A percentile compares a stretch with the other conserved stretches of the same genome.
phyloP scores from a whole-genome alignment of 2,329 filamentous ascomycete species.

The Penicillium sp. region DNA sequence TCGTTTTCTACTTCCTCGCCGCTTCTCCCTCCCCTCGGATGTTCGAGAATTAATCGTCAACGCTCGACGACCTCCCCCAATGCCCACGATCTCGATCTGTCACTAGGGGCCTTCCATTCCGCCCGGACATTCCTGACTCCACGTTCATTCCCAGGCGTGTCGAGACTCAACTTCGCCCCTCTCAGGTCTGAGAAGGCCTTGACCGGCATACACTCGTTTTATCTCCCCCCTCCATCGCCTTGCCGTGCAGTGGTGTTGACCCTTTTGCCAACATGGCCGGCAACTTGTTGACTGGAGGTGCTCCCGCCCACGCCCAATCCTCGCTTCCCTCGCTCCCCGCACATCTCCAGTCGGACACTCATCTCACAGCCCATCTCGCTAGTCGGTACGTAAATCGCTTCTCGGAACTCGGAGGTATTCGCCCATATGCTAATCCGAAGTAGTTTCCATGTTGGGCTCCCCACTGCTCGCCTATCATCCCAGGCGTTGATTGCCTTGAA shows the following conservation, averaged over 20 bases:
- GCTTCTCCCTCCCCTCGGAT: too few relatives aligned
- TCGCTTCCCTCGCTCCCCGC: constrained; percentile 85
- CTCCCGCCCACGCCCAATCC: constrained; percentile 68
- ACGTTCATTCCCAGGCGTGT: constrained; percentile 19
- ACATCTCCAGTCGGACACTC: constrained; percentile 56
- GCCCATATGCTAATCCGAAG: constrained; percentile 48
- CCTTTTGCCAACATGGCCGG: constrained; percentile 44
- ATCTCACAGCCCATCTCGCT: constrained; percentile 51
- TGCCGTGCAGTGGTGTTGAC: too few relatives aligned
- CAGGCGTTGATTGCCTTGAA: constrained; percentile 91
- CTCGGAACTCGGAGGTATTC: background rate
- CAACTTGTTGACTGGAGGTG: constrained; percentile 41
- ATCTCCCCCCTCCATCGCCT: background rate
- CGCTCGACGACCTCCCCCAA: too few relatives aligned
- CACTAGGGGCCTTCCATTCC: constrained; percentile 18
- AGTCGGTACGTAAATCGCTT: constrained; percentile 41
- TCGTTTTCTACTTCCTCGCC: background rate
- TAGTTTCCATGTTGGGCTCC: constrained; percentile 87
- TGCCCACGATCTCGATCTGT: too few relatives aligned
- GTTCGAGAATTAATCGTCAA: too few relatives aligned
- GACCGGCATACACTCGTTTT: constrained; percentile 12
- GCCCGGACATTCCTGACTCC: constrained; percentile 15
- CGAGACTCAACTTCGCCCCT: constrained; percentile 6
- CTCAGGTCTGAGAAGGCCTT: background rate
- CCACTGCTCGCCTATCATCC: constrained; percentile 83